Base-by-base conservation (phyloP, 768 basidiomycete species). In the Mycena maculata region DNA sequence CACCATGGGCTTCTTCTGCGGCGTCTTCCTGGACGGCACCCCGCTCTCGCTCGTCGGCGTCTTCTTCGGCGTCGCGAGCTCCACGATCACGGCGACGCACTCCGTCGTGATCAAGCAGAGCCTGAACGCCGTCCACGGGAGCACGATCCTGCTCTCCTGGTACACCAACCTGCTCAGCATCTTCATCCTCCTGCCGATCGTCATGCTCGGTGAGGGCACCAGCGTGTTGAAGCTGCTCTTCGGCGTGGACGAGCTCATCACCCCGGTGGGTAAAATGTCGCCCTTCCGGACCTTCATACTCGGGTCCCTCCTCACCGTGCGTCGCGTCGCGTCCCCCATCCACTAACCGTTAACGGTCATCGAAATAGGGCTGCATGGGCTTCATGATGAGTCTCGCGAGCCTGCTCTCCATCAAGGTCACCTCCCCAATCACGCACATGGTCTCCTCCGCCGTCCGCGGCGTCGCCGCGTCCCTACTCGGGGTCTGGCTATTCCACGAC, bases 371-470 rank as follows among this genome's bases (percentile, higher is more conserved):
- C 96, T 33, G 81, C 86, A 81, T 98, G 57, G 96, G 96, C 12
- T 99, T 98, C 86, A 80, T 96, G 72, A 98, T 99, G 88, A 94
- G 92, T 80, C 87, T 99, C 59, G 96, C 96, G 12, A 94, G 93
- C 68, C 82, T 96, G 67, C 85, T 99, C 31, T 96, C 94, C 27
- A 98, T 99, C 84, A 96, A 99, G 78, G 93, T 98, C 67, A 99
- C 96, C 10, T 97, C 95, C 1, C 96, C 96, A 16, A 95, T 98
- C 76, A 96, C 96, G 3, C 96, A 99, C 78, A 99, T 98, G 96
- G 83, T 98, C 28, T 96, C 95, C 4, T 95, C 95, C 13, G 96
- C 97, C 22, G 94, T 97, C 5, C 92, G 96, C 59, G 96, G 97
- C 20, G 96, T 98, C 28, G 90, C 95, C 1, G 94, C 92, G n/a